Evolutionary conservation across 768 basidiomycete genomes (phyloP).

Genomic region (Boletus edulis): DNA sequence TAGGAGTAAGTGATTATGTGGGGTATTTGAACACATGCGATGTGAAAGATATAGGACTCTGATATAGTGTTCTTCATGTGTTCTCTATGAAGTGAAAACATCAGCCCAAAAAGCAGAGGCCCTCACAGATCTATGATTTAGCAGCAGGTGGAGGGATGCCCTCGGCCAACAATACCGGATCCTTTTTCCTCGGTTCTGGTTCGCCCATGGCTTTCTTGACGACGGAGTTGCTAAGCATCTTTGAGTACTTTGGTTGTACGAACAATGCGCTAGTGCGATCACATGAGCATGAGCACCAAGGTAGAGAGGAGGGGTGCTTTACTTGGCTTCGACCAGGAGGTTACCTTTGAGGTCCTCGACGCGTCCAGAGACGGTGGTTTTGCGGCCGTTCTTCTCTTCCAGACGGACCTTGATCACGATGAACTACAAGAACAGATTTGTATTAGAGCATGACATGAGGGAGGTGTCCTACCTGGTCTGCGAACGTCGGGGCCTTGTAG

Average conservation of each 20-base stretch:
- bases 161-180: constrained; percentile 27
- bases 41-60: neutral
- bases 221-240: constrained; percentile 59
- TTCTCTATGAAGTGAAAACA: neutral
- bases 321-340: constrained; percentile 80
- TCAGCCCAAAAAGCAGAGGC: neutral
- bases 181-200: constrained; percentile 31
- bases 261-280: constrained; percentile 60
- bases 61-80: neutral
- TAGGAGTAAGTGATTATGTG: neutral
- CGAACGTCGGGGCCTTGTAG: constrained; percentile 85
- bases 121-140: constrained; percentile 20
- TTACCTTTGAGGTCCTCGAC: constrained; percentile 85
- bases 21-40: constrained; percentile 3
- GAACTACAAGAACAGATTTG: constrained; percentile 49
- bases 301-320: constrained; percentile 27
- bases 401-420: constrained; percentile 75
- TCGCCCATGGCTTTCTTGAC: constrained; percentile 68
- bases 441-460: neutral
- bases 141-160: constrained; percentile 26
- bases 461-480: constrained; percentile 66
- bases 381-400: constrained; percentile 71
- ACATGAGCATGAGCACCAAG: neutral
- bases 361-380: constrained; percentile 63
- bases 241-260: constrained; percentile 87